Conservation (phyloP, 306 rosid species). For the Cicer arietinum region DNA sequence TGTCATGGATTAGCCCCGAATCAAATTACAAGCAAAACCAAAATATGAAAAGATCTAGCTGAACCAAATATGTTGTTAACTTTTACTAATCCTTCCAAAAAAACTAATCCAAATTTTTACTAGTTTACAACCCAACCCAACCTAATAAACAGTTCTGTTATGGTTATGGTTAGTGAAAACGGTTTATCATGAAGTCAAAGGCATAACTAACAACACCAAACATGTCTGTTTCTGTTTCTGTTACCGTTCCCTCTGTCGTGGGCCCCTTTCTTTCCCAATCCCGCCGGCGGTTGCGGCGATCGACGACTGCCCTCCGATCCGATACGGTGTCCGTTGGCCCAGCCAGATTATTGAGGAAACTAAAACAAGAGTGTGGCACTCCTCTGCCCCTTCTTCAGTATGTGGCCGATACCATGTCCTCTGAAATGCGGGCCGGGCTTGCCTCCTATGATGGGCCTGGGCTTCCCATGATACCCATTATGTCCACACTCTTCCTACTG, state of each 20-base stretch:
- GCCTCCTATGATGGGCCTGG: constrained; percentile 56
- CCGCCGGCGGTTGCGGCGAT: constrained; percentile 36
- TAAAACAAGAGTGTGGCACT: constrained; percentile 72
- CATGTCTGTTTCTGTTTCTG: constrained; percentile 58
- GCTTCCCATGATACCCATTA: constrained; percentile 89
- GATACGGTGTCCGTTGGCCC: constrained; percentile 52
- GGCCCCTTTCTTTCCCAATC: constrained; percentile 62
- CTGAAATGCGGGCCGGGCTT: constrained; percentile 82
- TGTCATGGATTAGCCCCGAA: too few relatives aligned
- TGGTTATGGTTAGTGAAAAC: not conserved
- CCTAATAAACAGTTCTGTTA: not conserved
- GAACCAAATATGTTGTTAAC: too few relatives aligned
- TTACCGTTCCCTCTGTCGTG: constrained; percentile 48
- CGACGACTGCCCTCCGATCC: constrained; percentile 68
- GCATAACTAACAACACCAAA: not conserved
- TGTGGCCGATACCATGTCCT: constrained; percentile 73
- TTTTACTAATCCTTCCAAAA: too few relatives aligned
- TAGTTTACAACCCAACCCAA: not conserved
- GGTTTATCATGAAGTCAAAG: not conserved
- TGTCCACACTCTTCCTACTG: constrained; percentile 80
- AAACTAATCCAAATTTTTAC: too few relatives aligned
- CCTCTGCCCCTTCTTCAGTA: constrained; percentile 72
- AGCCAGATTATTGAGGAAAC: constrained; percentile 51
- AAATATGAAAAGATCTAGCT: too few relatives aligned
- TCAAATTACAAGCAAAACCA: too few relatives aligned